These are phyloP conservation scores for Xerocomus tenax DNA, from an alignment of 1,284 basidiomycete genomes.

Conservation along the genomic window DNA sequence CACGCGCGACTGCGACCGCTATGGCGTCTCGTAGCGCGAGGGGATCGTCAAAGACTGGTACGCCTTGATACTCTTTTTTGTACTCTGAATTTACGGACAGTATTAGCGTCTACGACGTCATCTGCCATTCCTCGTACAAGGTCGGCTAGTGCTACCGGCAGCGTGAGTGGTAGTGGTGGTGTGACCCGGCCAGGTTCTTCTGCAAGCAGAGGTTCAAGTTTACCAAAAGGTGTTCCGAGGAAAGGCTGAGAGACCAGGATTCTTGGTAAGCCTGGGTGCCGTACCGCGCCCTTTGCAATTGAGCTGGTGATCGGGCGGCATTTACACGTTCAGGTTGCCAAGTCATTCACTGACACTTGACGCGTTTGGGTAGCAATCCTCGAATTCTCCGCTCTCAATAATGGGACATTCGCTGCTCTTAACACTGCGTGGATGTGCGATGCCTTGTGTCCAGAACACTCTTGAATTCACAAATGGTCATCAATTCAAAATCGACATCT, in stretches of 20 bases:
- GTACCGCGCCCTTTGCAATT: neutral
- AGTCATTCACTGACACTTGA: neutral
- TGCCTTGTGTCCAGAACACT: neutral
- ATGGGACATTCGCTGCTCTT: conserved; percentile 4
- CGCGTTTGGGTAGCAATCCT: neutral
- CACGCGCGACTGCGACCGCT: conserved; percentile 36
- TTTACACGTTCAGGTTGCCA: conserved; percentile 1
- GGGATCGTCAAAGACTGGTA: conserved; percentile 22
- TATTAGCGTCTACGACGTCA: conserved; percentile 15
- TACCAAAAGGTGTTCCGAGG: conserved; percentile 22
- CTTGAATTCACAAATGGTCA: neutral
- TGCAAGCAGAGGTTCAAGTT: conserved; percentile 22
- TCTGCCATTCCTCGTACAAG: conserved; percentile 22
- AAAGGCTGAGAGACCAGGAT: conserved; percentile 16
- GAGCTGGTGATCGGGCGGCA: neutral
- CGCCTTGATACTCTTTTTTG: neutral
- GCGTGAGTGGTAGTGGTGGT: conserved; percentile 9
- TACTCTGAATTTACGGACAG: conserved; percentile 5
- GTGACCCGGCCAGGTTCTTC: conserved; percentile 24
- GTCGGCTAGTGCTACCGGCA: conserved; percentile 27
- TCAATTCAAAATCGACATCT: neutral
- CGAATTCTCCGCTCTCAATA: neutral
- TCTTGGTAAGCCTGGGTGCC: neutral
- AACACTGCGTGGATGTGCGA: conserved; percentile 2
- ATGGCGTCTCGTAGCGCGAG: conserved; percentile 33